Conservation (phyloP, 2,329 filamentous ascomycete species). For the Neopestalotiopsis sp. region DNA sequence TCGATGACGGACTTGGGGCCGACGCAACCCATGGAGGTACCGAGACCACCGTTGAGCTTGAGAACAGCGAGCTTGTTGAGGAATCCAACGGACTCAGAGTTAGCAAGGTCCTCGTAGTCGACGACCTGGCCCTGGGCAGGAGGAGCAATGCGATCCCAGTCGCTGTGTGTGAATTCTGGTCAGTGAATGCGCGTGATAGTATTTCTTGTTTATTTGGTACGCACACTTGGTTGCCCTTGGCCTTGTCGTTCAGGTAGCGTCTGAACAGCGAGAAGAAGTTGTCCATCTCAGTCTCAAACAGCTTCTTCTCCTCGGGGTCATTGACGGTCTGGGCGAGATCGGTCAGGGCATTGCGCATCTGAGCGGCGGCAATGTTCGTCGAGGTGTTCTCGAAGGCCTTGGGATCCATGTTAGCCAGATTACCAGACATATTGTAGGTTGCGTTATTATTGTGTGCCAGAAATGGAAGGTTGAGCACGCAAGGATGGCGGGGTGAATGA, state of each 20-base stretch:
- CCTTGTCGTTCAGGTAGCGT: slow-evolving; percentile 97
- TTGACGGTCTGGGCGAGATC: slow-evolving; percentile 87
- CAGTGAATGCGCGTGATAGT: neutral
- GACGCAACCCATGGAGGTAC: slow-evolving; percentile 99
- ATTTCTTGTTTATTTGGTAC: slow-evolving; percentile 33
- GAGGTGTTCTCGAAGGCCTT: slow-evolving; percentile 99
- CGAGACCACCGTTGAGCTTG: slow-evolving; percentile 98
- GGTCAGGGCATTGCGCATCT: slow-evolving; percentile 98
- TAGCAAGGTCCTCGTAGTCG: slow-evolving; percentile 88
- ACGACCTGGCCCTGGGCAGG: slow-evolving; percentile 94
- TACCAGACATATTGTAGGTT: slow-evolving; percentile 15
- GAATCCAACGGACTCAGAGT: slow-evolving; percentile 90
- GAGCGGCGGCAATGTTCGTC: slow-evolving; percentile 94
- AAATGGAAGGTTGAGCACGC: neutral
- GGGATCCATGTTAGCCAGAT: slow-evolving; percentile 20
- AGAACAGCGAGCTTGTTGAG: slow-evolving; percentile 97
- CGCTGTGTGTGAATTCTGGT: slow-evolving; percentile 52
- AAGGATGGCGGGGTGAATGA: neutral
- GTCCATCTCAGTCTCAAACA: slow-evolving; percentile 99
- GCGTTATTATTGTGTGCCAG: neutral
- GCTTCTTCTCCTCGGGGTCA: slow-evolving; percentile 83
- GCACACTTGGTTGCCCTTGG: slow-evolving; percentile 90
- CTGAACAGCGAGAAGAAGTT: slow-evolving; percentile 99
- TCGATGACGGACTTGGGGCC: slow-evolving; percentile 99
- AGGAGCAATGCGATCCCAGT: slow-evolving; percentile 96